Evolutionary conservation across 257 asterid genomes (phyloP).

Genomic region (Penstemon eatonii): DNA sequence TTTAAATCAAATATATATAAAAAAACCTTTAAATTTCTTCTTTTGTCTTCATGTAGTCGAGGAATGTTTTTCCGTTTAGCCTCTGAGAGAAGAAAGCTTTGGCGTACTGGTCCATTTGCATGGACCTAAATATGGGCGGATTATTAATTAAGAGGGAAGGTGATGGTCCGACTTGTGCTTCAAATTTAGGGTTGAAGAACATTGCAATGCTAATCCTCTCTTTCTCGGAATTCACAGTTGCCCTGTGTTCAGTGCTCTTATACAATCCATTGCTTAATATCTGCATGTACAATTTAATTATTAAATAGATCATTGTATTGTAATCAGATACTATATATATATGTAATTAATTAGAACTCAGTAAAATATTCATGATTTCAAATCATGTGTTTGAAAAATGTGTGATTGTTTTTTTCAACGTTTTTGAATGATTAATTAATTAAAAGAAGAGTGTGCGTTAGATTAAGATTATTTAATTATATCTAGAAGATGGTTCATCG

Average conservation of each 20-base stretch:
- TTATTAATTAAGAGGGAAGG: conserved; percentile 27
- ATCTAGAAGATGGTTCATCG: no score
- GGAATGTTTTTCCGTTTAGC: conserved; percentile 53
- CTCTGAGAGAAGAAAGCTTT: conserved; percentile 55
- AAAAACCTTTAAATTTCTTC: no score
- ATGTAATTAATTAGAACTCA: no score
- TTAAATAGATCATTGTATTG: no score
- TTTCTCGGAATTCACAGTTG: conserved; percentile 49
- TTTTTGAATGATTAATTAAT: no score
- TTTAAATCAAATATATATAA: no score
- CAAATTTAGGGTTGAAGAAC: conserved; percentile 62
- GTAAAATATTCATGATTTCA: no score
- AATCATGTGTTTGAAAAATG: no score
- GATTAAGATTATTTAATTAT: no score
- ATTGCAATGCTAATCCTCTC: conserved; percentile 59
- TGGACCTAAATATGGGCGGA: conserved; percentile 39
- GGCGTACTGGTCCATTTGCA: conserved; percentile 45
- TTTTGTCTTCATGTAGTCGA: conserved; percentile 46
- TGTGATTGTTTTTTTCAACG: no score
- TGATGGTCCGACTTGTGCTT: conserved; percentile 56
- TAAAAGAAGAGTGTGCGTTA: no score
- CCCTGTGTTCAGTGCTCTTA: conserved; percentile 69
- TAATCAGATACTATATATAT: no score
- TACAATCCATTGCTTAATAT: conserved; percentile 67
- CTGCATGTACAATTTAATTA: conserved; percentile 28